Conservation (phyloP, 331 rosid species). For the Pyrus hybrid region DNA sequence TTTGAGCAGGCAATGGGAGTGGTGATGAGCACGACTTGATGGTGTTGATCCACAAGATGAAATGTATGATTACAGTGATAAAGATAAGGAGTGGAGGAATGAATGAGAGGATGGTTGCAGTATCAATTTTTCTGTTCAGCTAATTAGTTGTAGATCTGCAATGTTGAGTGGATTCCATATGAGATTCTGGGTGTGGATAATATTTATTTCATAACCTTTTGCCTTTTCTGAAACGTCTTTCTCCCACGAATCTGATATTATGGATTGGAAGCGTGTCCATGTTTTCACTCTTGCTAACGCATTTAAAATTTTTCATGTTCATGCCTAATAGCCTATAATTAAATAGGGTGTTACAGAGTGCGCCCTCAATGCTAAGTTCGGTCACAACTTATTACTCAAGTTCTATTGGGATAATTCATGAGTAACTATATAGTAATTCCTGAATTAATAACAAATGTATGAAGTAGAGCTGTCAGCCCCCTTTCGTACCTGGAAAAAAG, state of each 20-base stretch:
- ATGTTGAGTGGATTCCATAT: neutral
- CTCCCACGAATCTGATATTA: neutral
- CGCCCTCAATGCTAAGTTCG: neutral
- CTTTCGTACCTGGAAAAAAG: neutral
- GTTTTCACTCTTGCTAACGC: neutral
- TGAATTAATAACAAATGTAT: neutral
- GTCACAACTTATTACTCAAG: neutral
- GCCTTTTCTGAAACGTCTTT: neutral
- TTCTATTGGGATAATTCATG: neutral
- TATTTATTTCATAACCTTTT: neutral
- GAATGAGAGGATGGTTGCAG: neutral
- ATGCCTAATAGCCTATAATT: neutral
- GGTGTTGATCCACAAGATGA: neutral
- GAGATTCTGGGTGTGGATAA: neutral
- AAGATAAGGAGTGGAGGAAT: neutral
- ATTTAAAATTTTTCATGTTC: neutral
- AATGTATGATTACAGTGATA: neutral
- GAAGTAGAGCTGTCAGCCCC: neutral
- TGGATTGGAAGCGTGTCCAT: neutral
- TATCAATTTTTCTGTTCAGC: neutral
- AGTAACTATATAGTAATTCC: neutral
- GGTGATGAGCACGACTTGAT: neutral
- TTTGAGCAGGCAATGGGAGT: neutral
- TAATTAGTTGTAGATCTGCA: neutral
- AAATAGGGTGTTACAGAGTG: neutral